Base-by-base conservation (phyloP, 129 eudicot species). In the Chrysanthemum lavandulifolium region DNA sequence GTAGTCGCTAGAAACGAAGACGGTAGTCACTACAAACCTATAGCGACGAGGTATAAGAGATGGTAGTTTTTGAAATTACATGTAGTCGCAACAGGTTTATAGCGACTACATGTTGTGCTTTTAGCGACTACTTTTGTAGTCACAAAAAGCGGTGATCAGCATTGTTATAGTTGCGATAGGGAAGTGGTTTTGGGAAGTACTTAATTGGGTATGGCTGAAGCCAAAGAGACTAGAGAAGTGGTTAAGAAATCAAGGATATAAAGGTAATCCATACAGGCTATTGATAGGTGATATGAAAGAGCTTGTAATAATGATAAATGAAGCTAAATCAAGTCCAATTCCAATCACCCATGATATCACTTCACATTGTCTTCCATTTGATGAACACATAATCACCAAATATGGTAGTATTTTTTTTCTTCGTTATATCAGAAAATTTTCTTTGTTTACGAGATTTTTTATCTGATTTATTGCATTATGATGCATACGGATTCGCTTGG, bases 171-270 rank as follows among this genome's bases (percentile, higher is more conserved):
- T 51, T 33, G 43, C 61, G 5, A 72, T 73, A 10, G 16, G 63
- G 18, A 33, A 57, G 14, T 77, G 63, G 76, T 68, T 69, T 19
- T 40, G 76, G 73, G 64, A 63, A 61, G 13, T 72, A 53, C 18
- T 84, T 27, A 75, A 84, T 23, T 84, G 76, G 85, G 73, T 21
- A 16, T 80, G 88, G 88, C 12, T 80, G 71, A 80, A 25, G 57
- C 88, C 88, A 63, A 84, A 61, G 73, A 63, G 48, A 61, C 36
- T 80, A 33, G 81, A 77, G 67, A 73, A 69, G 45, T 52, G 18
- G 27, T 18, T 84, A 10, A 64, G 56, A 69, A 67, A 69, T n/a
- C 81, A 77, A 80, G 85, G 85, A 16, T 69, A 58, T 48, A 45
- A 60, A 40, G 85, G 85, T 14, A 77, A 73, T 49, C 48, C 82